These are phyloP conservation scores for Fallopia convolvulus DNA, from an alignment of 148 eudicot species.

Conservation along the genomic window DNA sequence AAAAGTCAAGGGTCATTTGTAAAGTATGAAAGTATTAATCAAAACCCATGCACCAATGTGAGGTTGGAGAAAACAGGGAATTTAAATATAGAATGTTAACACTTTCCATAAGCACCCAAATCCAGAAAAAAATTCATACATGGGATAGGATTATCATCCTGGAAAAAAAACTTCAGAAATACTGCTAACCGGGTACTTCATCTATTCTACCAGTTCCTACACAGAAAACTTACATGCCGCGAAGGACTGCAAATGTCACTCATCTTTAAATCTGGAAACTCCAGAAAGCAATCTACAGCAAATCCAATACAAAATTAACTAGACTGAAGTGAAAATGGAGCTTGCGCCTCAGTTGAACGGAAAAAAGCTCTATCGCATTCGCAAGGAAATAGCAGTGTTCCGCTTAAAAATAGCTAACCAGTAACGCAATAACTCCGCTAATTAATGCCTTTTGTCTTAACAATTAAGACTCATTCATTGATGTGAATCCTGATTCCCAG, in stretches of 20 bases:
- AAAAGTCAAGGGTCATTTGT: background rate
- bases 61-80: background rate
- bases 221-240: slow-evolving; percentile 9
- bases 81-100: background rate
- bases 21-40: background rate
- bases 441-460: background rate
- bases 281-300: slow-evolving; percentile 13
- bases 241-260: slow-evolving; percentile 10
- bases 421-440: slow-evolving; percentile 1
- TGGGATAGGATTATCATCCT: slow-evolving; percentile 7
- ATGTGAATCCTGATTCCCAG: background rate
- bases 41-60: background rate
- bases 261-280: slow-evolving; percentile 11
- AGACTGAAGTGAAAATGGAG: background rate
- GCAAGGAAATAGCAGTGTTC: background rate
- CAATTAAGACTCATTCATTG: slow-evolving; percentile 10
- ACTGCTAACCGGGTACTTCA: background rate
- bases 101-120: background rate
- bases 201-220: slow-evolving; percentile 9
- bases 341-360: slow-evolving; percentile 1
- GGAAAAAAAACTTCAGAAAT: background rate
- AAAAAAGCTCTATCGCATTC: background rate
- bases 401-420: slow-evolving; percentile 5
- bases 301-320: slow-evolving; percentile 10
- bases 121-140: background rate